Evolutionary conservation across 176 grass and related monocot genomes (phyloP).

Genomic region (Ampelocalamus luodianensis): DNA sequence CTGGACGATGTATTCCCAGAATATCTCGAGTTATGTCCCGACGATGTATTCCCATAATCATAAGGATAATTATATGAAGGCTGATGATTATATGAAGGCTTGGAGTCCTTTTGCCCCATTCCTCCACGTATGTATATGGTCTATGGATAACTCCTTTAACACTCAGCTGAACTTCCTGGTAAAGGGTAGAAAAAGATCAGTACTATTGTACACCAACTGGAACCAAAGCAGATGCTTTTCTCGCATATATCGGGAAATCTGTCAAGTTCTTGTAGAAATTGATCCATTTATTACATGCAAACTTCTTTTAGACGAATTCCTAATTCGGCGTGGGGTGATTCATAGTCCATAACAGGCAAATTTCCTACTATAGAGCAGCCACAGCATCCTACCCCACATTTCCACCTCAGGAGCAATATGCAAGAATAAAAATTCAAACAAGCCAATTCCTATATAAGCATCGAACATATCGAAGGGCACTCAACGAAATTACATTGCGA

Average conservation of each 20-base stretch:
- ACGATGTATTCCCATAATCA: conserved; percentile 50
- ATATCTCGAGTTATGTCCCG: conserved; percentile 58
- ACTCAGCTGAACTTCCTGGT: conserved; percentile 28
- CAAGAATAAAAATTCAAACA: background rate
- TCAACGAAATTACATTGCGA: background rate
- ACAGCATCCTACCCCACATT: conserved; percentile 12
- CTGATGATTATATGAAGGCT: conserved; percentile 33
- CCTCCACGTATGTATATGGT: background rate
- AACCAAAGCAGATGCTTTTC: conserved; percentile 12
- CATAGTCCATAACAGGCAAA: background rate
- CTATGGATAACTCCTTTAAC: background rate
- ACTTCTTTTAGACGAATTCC: background rate
- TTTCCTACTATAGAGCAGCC: background rate
- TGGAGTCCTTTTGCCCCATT: conserved; percentile 69
- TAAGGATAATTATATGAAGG: conserved; percentile 36
- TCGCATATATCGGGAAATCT: background rate
- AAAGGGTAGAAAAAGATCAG: background rate
- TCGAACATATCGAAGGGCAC: background rate
- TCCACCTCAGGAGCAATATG: background rate
- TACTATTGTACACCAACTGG: background rate
- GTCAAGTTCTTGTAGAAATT: background rate
- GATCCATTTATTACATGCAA: background rate
- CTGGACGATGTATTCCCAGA: conserved; percentile 52
- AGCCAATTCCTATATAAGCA: background rate
- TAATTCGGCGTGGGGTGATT: background rate